Evolutionary conservation across 306 rosid genomes (phyloP).

Genomic region (Potentilla sterilis): DNA sequence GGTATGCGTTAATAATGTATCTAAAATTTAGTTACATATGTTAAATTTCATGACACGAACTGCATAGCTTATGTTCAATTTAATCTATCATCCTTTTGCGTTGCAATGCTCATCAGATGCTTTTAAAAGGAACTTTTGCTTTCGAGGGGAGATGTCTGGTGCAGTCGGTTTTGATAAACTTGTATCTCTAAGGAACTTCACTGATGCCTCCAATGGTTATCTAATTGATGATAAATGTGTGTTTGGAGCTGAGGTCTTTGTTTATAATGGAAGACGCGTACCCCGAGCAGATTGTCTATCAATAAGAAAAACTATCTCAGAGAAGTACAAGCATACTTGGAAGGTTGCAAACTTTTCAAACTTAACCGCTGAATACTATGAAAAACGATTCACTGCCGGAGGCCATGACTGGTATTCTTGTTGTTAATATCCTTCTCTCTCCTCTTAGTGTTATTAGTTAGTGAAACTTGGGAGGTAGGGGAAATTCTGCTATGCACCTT

Average conservation of each 20-base stretch:
- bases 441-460: too few relatives aligned
- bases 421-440: not conserved
- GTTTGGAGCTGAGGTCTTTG: slow-evolving; percentile 51
- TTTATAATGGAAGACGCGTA: slow-evolving; percentile 31
- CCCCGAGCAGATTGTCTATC: not conserved
- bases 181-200: not conserved
- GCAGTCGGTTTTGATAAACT: not conserved
- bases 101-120: not conserved
- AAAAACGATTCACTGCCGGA: not conserved
- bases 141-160: not conserved
- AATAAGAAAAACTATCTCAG: not conserved
- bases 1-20: not conserved
- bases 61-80: not conserved
- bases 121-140: not conserved
- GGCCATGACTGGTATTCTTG: not conserved
- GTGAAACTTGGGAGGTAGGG: too few relatives aligned
- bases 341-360: not conserved
- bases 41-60: not conserved
- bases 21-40: not conserved
- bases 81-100: not conserved
- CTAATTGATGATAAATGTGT: not conserved
- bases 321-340: slow-evolving; percentile 14
- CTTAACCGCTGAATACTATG: not conserved
- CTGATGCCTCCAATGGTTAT: not conserved
- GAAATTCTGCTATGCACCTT: too few relatives aligned